Evolutionary conservation across 2,329 filamentous ascomycete species (phyloP), one percentile per base, ranked within the genome.

Genomic region (Sarocladium oryzae): DNA sequence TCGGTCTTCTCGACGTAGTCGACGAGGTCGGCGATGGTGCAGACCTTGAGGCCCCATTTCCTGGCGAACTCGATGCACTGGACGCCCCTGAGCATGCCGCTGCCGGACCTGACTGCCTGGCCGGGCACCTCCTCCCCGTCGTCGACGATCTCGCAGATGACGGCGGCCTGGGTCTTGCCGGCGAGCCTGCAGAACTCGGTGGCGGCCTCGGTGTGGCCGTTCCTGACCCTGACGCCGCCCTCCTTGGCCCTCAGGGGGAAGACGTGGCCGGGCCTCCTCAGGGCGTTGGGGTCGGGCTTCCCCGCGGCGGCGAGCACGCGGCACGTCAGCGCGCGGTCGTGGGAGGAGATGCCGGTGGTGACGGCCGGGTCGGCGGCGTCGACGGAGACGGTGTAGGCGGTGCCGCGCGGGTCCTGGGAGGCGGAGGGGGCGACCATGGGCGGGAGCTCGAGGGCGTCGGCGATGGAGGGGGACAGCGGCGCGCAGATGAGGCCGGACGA

Each of bases 81-180:
- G 72, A 96, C 89, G 56, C 89, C 82, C 58, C 90, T 75, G 83
- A 97, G 85, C 93, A 99, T 99, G 23, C 86, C 89, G n/a, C 84
- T 80, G 18, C 79, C 83, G 10, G 68, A 66, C 58, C 84, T 74
- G 61, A 87, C 73, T 1, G 89, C 78, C 61, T 77, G 76, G 0
- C 89, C 90, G 11, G 75, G 72, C 2, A 89, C 78, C 66, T 84
- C 80, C 56, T 81, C 81, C 1, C 91, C 91, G 59, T 95, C 90
- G 56, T 91, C 88, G 40, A 99, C 89, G 55, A 99, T 71, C 74
- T 99, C 93, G 60, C 87, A 89, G 63, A 97, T 97, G 21, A 89
- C 91, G 33, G 82, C 89, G 1, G 86, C 92, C 49, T 79, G 77
- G 55, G 71, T 68, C 73, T 89, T 92, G 1, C 90, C 90, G 1